Percentiles rank a stretch among this genome's conserved stretches.
These are phyloP conservation scores for Cicer judaicum DNA, from an alignment of 306 rosid species.

Conservation along the genomic window DNA sequence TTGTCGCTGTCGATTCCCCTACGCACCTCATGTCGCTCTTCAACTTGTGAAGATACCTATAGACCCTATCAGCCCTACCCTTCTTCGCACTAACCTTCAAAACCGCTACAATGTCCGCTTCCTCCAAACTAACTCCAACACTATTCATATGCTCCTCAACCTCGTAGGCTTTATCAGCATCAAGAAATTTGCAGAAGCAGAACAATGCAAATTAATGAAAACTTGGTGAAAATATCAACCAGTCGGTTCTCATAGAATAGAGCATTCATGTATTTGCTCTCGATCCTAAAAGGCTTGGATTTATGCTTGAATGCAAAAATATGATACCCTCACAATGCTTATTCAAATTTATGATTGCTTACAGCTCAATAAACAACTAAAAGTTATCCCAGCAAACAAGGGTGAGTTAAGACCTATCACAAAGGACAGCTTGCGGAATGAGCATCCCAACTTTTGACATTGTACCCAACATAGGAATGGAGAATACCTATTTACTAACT, in stretches of 20 bases:
- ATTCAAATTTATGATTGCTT: not conserved
- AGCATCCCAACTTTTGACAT: too few species aligned
- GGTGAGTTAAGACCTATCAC: slow-evolving; percentile 1
- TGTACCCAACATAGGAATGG: not conserved
- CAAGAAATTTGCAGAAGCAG: slow-evolving; percentile 62
- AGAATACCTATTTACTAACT: not conserved
- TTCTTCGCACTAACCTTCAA: slow-evolving; percentile 62
- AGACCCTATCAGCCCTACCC: slow-evolving; percentile 67
- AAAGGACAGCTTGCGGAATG: not conserved
- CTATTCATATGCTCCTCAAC: slow-evolving; percentile 69
- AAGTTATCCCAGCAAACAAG: not conserved
- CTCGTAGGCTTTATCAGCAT: slow-evolving; percentile 78
- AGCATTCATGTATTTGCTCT: not conserved
- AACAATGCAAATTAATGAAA: slow-evolving; percentile 49
- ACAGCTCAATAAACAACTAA: not conserved
- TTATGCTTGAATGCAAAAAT: not conserved
- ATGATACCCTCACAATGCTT: not conserved
- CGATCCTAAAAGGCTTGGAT: not conserved
- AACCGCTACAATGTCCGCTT: slow-evolving; percentile 69
- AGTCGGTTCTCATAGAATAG: not conserved
- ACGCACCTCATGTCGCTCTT: slow-evolving; percentile 67
- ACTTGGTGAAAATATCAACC: not conserved
- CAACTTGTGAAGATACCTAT: slow-evolving; percentile 77
- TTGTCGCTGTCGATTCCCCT: slow-evolving; percentile 55
- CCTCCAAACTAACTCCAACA: slow-evolving; percentile 64